Evolutionary conservation across 805 yeast genomes (phyloP), one percentile per base, ranked within the genome.

Genomic region (Starmerella khaoyaiensis): DNA sequence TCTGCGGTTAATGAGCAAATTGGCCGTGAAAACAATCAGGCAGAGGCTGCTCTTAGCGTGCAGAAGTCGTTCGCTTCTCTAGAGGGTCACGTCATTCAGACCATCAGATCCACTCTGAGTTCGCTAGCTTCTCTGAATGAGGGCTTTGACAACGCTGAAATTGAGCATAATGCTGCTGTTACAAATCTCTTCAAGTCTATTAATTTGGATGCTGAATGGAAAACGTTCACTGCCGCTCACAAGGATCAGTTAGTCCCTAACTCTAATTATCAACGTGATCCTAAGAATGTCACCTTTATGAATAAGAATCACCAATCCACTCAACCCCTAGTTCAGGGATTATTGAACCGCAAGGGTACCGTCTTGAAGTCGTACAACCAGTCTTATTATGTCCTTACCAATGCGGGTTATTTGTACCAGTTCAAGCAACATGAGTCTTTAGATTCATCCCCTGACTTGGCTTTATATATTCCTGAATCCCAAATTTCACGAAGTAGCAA

Each of bases 391-490:
- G 74, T 65, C 27, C 54, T 70, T 29, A 62, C 74, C 5, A 65
- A 63, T 21, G 47, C 71, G 1, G 58, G 64, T 17, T 67, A 57
- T 48, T 47, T 70, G 17, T 63, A 64, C 43, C 70, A 67, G 41
- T 37, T 45, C 39, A 42, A 45, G 39, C 34, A 34, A 16, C 37
- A 36, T 26, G 42, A 42, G 20, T 14, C 34, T 8, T 20, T 19
- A 10, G 40, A 35, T 12, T 33, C 32, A 5, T 57, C 59, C n/a
- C 74, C 74, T 12, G 63, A 64, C 18, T 47, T 65, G 29, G 60
- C 65, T 14, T 46, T 71, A 5, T 68, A 59, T 39, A 49, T 70
- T 25, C 75, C 75, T 8, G 72, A 67, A 15, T 58, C 68, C 40
- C 48, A 58, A 21, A 39, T 68, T 11, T 65, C 67, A 21, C 50